Conservation (phyloP, 2,329 filamentous ascomycete genomes). For the Fulvia fulva region DNA sequence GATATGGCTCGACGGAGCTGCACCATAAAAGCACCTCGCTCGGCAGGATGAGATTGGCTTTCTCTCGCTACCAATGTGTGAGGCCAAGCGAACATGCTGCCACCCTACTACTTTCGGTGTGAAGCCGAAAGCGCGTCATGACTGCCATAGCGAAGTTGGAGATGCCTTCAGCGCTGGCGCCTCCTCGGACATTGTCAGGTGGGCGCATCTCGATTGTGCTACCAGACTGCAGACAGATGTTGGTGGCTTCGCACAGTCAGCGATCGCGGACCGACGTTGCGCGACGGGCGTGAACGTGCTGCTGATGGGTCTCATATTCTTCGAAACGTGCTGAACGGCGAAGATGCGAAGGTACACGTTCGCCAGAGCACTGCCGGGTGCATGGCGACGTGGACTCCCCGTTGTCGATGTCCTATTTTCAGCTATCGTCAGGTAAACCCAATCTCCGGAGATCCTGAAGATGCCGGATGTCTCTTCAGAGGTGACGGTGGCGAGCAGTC, state of each 20-base stretch:
- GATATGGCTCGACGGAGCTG: background rate
- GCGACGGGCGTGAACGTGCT: background rate
- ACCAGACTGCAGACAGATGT: background rate
- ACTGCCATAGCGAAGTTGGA: background rate
- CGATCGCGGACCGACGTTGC: background rate
- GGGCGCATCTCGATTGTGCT: background rate
- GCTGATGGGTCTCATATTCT: background rate
- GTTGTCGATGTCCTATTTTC: background rate
- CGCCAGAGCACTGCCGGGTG: background rate
- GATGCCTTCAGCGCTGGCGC: too few relatives aligned
- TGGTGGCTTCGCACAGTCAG: background rate
- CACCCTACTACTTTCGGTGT: background rate
- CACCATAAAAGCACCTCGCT: background rate
- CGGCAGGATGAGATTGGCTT: background rate
- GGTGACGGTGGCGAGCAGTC: too few relatives aligned
- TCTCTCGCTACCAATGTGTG: background rate
- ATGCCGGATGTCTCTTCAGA: background rate
- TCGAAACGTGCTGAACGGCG: background rate
- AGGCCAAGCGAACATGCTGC: background rate
- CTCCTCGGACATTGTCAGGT: background rate
- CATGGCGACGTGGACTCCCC: background rate
- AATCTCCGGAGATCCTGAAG: background rate
- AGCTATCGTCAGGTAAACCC: background rate
- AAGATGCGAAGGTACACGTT: background rate
- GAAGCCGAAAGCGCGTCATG: background rate